Base-by-base conservation (phyloP, 768 basidiomycete genomes). In the Pleurotus salmoneostramineus region DNA sequence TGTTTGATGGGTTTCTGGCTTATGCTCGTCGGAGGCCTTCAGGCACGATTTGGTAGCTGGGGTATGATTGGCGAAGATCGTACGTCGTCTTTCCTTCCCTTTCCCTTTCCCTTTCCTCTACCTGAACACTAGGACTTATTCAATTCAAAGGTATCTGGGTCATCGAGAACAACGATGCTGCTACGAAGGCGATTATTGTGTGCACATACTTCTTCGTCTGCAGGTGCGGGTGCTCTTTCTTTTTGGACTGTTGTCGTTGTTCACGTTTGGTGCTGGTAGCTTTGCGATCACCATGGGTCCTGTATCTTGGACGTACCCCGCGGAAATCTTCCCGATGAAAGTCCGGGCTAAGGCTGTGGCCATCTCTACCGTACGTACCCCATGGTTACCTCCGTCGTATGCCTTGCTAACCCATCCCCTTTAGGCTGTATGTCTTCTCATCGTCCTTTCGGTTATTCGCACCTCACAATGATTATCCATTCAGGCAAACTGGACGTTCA, bases 281-380 rank as follows among this genome's bases (percentile, higher is more conserved):
- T 89, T 87, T 66, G 86, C 88, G 11, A 78, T 87, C 63, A 87
- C 85, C 32, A 84, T 89, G 79, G 89, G 88, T n/a, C 88, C 88
- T 5, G 83, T 84, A 1, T 84, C 83, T n/a, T 84, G 83, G 83
- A 83, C 83, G 8, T 91, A 90, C 64, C 85, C 87, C 15, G 85
- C 87, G 6, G 87, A 88, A 64, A 75, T 88, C 62, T 60, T 60
- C 60, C 60, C 60, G 5, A 60, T 57, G 57, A 56, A 56, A 59
- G 76, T 77, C 12, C 45, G 35, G n/a, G 49, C 43, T 10, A 48
- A 48, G 78, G 78, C 75, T 74, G 74, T 37, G 75, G 80, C 8
- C 75, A 78, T n/a, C 76, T 74, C 63, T 77, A 63, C 63, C 11
- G 8, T 56, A 27, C 40, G 7, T 47, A 12, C n/a, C 34, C 31